A percentile compares a stretch with the other conserved stretches of the same genome.
phyloP scores from a whole-genome alignment of 2,329 filamentous ascomycete genomes.

The Macrophomina pseudophaseolina region DNA sequence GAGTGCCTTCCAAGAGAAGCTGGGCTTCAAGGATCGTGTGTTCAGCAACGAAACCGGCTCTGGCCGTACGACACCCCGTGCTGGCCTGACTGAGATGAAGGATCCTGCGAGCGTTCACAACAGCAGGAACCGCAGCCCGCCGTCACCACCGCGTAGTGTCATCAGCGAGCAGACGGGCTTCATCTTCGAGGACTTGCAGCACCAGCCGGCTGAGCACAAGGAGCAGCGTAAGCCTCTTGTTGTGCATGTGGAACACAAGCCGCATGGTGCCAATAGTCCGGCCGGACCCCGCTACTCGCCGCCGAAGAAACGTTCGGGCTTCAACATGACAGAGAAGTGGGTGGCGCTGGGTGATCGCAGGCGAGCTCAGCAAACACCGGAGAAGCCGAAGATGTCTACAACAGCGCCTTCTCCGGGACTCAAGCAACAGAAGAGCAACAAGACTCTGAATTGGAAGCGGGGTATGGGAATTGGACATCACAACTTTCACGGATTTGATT shows the following conservation, averaged over 20 bases:
- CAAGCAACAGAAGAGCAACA: conserved; percentile 45
- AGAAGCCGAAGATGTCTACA: conserved; percentile 45
- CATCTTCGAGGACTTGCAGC: conserved; percentile 77
- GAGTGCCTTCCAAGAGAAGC: conserved; percentile 49
- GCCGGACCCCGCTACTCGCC: conserved; percentile 63
- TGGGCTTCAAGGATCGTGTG: conserved; percentile 40
- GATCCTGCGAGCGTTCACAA: conserved; percentile 59
- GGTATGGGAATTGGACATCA: conserved; percentile 29
- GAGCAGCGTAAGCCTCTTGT: conserved; percentile 29
- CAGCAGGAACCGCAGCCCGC: conserved; percentile 45
- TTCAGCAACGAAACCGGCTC: conserved; percentile 45
- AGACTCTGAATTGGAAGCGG: conserved; percentile 42
- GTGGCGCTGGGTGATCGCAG: conserved; percentile 83
- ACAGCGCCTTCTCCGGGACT: conserved; percentile 39
- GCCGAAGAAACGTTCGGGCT: conserved; percentile 63
- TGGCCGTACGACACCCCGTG: conserved; percentile 56
- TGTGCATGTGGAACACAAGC: conserved; percentile 35
- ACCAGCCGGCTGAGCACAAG: conserved; percentile 60
- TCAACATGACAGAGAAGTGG: conserved; percentile 76
- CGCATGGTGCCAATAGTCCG: background rate
- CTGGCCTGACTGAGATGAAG: conserved; percentile 60
- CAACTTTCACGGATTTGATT: conserved; percentile 22
- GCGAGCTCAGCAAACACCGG: conserved; percentile 62
- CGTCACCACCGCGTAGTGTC: conserved; percentile 41
- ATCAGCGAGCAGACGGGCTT: conserved; percentile 72